Base-by-base conservation (phyloP, 2,329 filamentous ascomycete genomes). In the Geosmithia flava region DNA sequence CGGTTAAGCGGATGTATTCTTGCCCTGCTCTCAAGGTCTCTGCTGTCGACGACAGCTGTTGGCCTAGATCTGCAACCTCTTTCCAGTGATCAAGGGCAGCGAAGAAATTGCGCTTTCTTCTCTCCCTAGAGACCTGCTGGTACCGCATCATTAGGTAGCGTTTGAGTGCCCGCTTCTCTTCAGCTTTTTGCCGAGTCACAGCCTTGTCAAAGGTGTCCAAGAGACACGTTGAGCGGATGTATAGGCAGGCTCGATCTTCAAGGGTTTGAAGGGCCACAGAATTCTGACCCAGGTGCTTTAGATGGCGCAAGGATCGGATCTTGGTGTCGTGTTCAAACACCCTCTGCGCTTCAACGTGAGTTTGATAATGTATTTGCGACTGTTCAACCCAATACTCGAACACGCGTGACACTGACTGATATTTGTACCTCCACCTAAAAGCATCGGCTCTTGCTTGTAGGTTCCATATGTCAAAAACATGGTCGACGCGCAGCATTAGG, bases 111-210 rank as follows among this genome's bases (percentile, higher is more conserved):
- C 61, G 55, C 29, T 57, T 61, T 45, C 60, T 65, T 44, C 58
- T 54, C 16, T 51, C 53, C 3, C 62, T 60, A 5, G 62, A 66
- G 20, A 58, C 55, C 49, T 65, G 55, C 2, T 62, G 62, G 47
- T 65, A 66, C 49, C 59, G 59, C 48, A 54, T 54, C 62, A 62
- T 65, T 15, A 66, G 54, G 50, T 63, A 58, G 17, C 54, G 57
- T 44, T 63, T 60, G 16, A 66, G 52, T 20, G 56, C 50, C 11
- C 56, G 48, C 47, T 59, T 63, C 27, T 59, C 56, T 29, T 53
- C 54, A 16, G 52, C 51, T 45, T 58, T 58, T 5, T 56, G 59
- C 11, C 49, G 55, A 40, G 54, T 55, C 7, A 59, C 55, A 23
- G 53, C 50, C 39, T 20, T 48, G 16, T 60, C 55, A 30, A 66